Evolutionary conservation across 129 eudicot species (phyloP).

Genomic region (Centaurea solstitialis): DNA sequence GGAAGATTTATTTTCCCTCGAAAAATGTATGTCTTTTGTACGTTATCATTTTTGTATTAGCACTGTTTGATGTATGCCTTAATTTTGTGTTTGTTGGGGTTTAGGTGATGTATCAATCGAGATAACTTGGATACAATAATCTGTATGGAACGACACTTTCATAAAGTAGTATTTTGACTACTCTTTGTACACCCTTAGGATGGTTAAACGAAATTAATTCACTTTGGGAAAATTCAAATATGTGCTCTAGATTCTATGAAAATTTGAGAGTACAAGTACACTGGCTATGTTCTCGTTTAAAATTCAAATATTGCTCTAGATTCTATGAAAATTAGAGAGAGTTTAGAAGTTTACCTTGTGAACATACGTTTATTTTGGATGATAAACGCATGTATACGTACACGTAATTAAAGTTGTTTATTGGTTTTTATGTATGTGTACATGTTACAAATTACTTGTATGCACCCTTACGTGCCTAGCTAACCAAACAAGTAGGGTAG

Average conservation of each 20-base stretch:
- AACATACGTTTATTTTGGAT: not conserved
- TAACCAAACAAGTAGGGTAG: too few species aligned
- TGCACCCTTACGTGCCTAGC: too few species aligned
- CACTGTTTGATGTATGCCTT: too few species aligned
- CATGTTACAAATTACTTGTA: too few species aligned
- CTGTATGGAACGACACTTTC: not conserved
- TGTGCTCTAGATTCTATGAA: not conserved
- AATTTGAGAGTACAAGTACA: not conserved
- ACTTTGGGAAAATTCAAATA: not conserved
- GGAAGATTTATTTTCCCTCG: not conserved
- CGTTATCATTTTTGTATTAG: not conserved
- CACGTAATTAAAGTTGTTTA: too few species aligned
- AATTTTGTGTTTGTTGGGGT: not conserved
- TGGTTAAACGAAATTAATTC: not conserved
- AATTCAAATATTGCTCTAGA: not conserved
- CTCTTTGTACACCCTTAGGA: not conserved
- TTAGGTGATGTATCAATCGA: not conserved
- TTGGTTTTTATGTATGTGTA: too few species aligned
- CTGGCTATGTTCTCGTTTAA: not conserved
- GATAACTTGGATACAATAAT: not conserved
- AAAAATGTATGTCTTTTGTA: too few species aligned
- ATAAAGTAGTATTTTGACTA: not conserved
- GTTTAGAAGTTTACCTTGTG: not conserved
- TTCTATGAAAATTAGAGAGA: not conserved
- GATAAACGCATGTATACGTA: too few species aligned